Evolutionary conservation across 1,284 basidiomycete genomes (phyloP), one percentile per base, ranked within the genome.

Genomic region (Tilletiaria anomala): DNA sequence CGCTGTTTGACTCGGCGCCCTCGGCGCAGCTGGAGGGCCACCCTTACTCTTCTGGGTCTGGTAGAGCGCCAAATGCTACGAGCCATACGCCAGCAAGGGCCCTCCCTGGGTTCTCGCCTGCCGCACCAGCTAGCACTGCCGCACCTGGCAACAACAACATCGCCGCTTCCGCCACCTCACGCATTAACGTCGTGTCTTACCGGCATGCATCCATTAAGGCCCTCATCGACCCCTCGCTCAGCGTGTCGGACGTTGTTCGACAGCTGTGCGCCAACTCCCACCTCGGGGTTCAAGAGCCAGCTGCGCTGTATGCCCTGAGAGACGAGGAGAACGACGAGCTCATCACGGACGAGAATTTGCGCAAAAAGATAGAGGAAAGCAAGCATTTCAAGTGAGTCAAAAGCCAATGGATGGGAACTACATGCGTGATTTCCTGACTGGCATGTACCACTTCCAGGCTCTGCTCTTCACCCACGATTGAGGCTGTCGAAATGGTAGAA

Each of bases 271-370:
- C 59, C 21, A 66, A 67, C 17, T 47, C 54, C 14, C 68, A 82
- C 65, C 72, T 94, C 54, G 80, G 82, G 59, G 78, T 89, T 37
- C 78, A 79, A 48, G 85, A 88, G 41, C 78, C 83, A 0, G 77
- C 83, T 11, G 76, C 78, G 3, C 74, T 84, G 46, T 88, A 81
- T 58, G 84, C 86, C 1, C 69, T 96, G 44, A 74, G 89, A 53
- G 87, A 93, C 60, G 56, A 61, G 18, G 83, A 88, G 54, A 76
- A 74, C 20, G 83, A 87, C 53, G 82, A 83, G 57, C 70, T 94
- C 36, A 80, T 96, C n/a, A 91, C 87, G 19, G 84, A 87, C 59
- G 26, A 40, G 24, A 62, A 60, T 32, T 48, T 62, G 50, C 50
- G 54, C 26, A 44, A 53, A 16, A 62, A 62, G 50, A 62, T 62